phyloP scores from a whole-genome alignment of 192 early-diverging fungal species.

The Pilobolus umbonatus region DNA sequence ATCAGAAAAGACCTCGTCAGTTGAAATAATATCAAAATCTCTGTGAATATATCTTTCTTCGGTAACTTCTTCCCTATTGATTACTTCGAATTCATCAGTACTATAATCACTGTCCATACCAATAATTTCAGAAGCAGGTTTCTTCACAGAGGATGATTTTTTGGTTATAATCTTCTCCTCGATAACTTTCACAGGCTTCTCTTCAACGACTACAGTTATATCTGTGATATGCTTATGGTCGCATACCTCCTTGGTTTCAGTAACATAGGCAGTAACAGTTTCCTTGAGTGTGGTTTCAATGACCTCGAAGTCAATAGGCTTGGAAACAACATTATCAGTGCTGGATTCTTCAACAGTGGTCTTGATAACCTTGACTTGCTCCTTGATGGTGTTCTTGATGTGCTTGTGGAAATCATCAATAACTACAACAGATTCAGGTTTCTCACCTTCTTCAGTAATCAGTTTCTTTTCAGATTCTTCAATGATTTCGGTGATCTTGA shows the following conservation, averaged over 20 bases:
- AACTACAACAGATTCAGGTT: neutral
- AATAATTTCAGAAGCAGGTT: neutral
- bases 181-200: neutral
- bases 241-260: neutral
- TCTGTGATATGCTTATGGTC: slow-evolving; percentile 1
- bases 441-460: neutral
- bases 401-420: neutral
- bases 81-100: neutral
- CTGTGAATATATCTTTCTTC: neutral
- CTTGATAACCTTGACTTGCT: neutral
- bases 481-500: neutral
- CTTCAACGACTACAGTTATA: neutral
- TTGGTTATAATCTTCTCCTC: neutral
- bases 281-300: slow-evolving; percentile 2
- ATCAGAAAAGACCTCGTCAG: no score
- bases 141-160: neutral
- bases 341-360: slow-evolving; percentile 6
- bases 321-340: neutral
- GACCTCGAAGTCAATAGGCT: neutral
- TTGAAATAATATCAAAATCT: no score
- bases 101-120: neutral
- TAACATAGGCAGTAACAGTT: neutral
- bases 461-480: slow-evolving; percentile 9
- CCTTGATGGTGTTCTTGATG: neutral
- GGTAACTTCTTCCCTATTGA: neutral